phyloP scores from a whole-genome alignment of 768 basidiomycete species.

The Guyanaporus albipodus region DNA sequence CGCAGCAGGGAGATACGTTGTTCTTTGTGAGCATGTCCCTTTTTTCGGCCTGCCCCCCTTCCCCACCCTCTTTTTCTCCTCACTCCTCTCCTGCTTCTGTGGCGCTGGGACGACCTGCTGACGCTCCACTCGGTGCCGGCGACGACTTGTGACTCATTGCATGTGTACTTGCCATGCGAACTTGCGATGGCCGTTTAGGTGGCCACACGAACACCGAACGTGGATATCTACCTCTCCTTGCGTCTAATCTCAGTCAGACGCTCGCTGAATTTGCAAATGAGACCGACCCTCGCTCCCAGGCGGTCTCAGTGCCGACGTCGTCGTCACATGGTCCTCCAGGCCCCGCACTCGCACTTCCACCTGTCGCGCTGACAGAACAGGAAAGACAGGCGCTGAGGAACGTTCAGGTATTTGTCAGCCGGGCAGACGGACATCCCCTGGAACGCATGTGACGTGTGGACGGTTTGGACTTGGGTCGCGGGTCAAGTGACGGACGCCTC shows the following conservation, averaged over 20 bases:
- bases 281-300: slow-evolving; percentile 1
- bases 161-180: slow-evolving; percentile 4
- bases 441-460: slow-evolving; percentile 51
- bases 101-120: slow-evolving; percentile 9
- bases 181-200: slow-evolving; percentile 42
- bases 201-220: slow-evolving; percentile 96
- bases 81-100: slow-evolving; percentile 12
- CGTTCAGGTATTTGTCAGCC: slow-evolving; percentile 67
- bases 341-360: neutral
- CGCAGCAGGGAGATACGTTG: slow-evolving; percentile 70
- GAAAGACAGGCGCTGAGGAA: slow-evolving; percentile 25
- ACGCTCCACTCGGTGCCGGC: slow-evolving; percentile 16
- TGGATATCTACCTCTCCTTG: slow-evolving; percentile 79
- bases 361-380: slow-evolving; percentile 30
- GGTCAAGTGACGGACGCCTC: too few relatives aligned
- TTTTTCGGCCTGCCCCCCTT: neutral
- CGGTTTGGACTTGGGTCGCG: too few relatives aligned
- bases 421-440: slow-evolving; percentile 72
- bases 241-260: slow-evolving; percentile 59
- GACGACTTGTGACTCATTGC: slow-evolving; percentile 1
- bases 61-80: neutral
- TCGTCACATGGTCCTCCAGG: slow-evolving; percentile 24
- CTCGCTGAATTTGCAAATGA: slow-evolving; percentile 30
- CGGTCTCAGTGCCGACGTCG: slow-evolving; percentile 22
- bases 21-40: slow-evolving; percentile 61